Evolutionary conservation across 179 eudicot species (phyloP).

Genomic region (Silene coronaria): DNA sequence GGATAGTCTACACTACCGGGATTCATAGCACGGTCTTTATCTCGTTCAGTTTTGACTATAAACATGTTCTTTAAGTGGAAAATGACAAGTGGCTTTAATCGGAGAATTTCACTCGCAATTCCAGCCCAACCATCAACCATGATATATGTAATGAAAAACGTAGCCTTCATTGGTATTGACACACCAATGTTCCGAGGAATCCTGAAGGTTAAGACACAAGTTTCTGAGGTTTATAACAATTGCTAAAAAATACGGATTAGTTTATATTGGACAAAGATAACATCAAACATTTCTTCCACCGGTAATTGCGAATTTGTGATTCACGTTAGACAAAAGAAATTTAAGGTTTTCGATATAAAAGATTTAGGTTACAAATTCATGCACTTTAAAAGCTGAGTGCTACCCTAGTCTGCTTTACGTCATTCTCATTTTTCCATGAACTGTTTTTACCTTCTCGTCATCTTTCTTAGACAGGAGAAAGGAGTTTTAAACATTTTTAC

Average conservation of each 20-base stretch:
- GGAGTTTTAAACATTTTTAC: too few relatives aligned
- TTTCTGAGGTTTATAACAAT: not conserved
- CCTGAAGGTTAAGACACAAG: slow-evolving; percentile 33
- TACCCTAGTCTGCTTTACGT: too few relatives aligned
- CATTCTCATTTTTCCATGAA: too few relatives aligned
- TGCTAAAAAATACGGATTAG: too few relatives aligned
- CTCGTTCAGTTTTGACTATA: slow-evolving; percentile 84
- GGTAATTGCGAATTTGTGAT: too few relatives aligned
- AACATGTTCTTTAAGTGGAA: slow-evolving; percentile 84
- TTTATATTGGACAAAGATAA: too few relatives aligned
- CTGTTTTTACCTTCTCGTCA: too few relatives aligned
- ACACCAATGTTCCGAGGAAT: slow-evolving; percentile 84
- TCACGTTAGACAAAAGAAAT: not conserved
- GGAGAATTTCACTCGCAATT: slow-evolving; percentile 79
- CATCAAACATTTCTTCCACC: too few relatives aligned
- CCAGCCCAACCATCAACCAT: slow-evolving; percentile 99
- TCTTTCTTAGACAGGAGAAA: too few relatives aligned
- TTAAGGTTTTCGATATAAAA: not conserved
- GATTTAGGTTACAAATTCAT: too few relatives aligned
- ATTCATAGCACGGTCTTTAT: slow-evolving; percentile 79
- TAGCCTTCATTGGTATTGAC: slow-evolving; percentile 94
- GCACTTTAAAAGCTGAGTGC: too few relatives aligned
- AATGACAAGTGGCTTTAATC: slow-evolving; percentile 72
- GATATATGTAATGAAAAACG: slow-evolving; percentile 90
- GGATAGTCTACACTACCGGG: slow-evolving; percentile 72